Evolutionary conservation across 2,329 filamentous ascomycete species (phyloP), one percentile per base, ranked within the genome.

Genomic region (Calonectria multiphialidica): DNA sequence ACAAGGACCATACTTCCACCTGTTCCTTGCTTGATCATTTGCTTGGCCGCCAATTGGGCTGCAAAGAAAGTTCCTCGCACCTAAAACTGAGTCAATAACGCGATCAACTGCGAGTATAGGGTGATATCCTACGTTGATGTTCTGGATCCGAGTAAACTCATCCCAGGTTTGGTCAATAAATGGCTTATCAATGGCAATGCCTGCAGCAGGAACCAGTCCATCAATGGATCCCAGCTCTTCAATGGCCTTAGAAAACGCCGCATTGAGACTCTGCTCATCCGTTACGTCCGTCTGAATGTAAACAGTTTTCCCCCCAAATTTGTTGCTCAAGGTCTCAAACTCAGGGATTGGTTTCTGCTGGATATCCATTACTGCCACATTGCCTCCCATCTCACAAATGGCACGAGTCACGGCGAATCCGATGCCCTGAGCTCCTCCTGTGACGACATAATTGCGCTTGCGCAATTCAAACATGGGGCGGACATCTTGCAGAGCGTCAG

Each of bases 161-260:
- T 84, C 83, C 83, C 84, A 86, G 0, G 83, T 85, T 62, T 86
- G 84, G 0, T 86, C 84, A 2, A 86, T 61, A 66, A 87, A 87
- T 0, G 85, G 85, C 74, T 86, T 86, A 70, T 86, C 85, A 33
- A 86, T 81, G 8, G 82, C 84, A 49, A 86, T 83, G 2, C 84
- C 85, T 1, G 83, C 83, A 10, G 81, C 79, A 7, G 82, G 81
- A 1, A 83, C 81, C 35, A 77, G 74, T 0, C 82, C 82, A 37
- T 83, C 78, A 5, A 83, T 77, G 0, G 79, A 70, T 0, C 73
- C 75, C 25, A 83, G 75, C n/a, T 73, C 75, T 13, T 73, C 50
- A 3, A 83, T 12, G 0, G 76, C 69, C 42, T 74, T 75, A 0
- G 74, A 72, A 45, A 83, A 82, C 0, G 78, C 77, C 1, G 70